Evolutionary conservation across 1,284 basidiomycete genomes (phyloP).

Genomic region (Fomitopsis pinicola): DNA sequence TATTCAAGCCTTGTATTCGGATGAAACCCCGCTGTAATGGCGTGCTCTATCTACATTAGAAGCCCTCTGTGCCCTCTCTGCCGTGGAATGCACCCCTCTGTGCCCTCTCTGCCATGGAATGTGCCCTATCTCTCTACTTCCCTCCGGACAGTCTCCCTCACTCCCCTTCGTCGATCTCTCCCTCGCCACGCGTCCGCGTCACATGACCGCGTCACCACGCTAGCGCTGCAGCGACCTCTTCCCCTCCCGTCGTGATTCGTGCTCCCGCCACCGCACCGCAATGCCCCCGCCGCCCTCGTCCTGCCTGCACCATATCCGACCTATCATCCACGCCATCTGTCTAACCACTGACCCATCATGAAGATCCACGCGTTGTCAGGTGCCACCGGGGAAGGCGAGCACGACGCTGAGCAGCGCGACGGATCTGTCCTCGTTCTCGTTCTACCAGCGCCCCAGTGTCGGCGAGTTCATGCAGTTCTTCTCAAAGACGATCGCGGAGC

Average conservation of each 20-base stretch:
- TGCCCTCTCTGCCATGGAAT: too few species aligned
- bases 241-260: neutral
- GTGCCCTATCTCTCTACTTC: too few species aligned
- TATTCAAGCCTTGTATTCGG: too few species aligned
- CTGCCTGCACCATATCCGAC: neutral
- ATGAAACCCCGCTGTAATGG: too few species aligned
- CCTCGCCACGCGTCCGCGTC: too few species aligned
- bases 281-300: neutral
- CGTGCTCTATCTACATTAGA: too few species aligned
- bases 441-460: slow-evolving; percentile 87
- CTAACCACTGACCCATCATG: slow-evolving; percentile 35
- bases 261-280: neutral
- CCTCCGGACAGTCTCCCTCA: too few species aligned
- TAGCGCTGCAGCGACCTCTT: too few species aligned
- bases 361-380: slow-evolving; percentile 70
- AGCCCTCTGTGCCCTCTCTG: too few species aligned
- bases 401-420: slow-evolving; percentile 71
- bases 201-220: too few species aligned
- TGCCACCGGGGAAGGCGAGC: slow-evolving; percentile 51
- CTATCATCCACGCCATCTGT: neutral
- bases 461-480: slow-evolving; percentile 91
- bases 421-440: slow-evolving; percentile 91
- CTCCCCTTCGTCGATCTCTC: too few species aligned
- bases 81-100: too few species aligned
- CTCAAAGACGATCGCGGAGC: slow-evolving; percentile 88